These are phyloP conservation scores for Neofusicoccum kwambonambiense DNA, from an alignment of 2,329 filamentous ascomycete species.

Conservation along the genomic window DNA sequence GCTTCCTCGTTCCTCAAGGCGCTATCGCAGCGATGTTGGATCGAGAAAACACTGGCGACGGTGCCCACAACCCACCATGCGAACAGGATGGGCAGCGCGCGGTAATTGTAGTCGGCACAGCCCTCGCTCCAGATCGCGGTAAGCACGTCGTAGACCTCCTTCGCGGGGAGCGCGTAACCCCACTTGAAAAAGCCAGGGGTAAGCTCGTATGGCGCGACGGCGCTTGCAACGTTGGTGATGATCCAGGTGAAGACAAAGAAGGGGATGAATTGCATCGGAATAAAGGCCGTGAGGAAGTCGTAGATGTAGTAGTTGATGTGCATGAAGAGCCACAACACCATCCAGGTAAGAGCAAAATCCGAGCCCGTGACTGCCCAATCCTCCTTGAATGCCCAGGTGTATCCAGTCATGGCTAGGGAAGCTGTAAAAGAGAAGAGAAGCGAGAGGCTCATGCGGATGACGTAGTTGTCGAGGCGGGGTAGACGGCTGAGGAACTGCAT, in stretches of 20 bases:
- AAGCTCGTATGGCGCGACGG: slow-evolving; percentile 42
- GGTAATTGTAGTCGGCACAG: slow-evolving; percentile 41
- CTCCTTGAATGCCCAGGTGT: slow-evolving; percentile 44
- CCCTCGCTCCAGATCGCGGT: slow-evolving; percentile 44
- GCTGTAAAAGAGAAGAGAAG: slow-evolving; percentile 34
- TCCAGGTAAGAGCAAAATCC: slow-evolving; percentile 43
- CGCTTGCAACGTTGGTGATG: slow-evolving; percentile 40
- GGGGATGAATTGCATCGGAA: slow-evolving; percentile 39
- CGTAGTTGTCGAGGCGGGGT: slow-evolving; percentile 26
- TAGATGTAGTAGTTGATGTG: slow-evolving; percentile 44
- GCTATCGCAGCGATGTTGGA: neutral
- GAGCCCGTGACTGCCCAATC: slow-evolving; percentile 37
- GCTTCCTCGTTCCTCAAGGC: neutral
- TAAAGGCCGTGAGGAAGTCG: slow-evolving; percentile 41
- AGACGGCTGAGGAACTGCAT: slow-evolving; percentile 26
- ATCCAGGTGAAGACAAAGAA: slow-evolving; percentile 46
- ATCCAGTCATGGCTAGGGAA: slow-evolving; percentile 38
- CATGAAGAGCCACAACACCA: slow-evolving; percentile 43
- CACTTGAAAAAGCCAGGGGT: slow-evolving; percentile 39
- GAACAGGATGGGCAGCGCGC: slow-evolving; percentile 46
- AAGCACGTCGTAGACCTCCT: slow-evolving; percentile 39
- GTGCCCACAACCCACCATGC: slow-evolving; percentile 36
- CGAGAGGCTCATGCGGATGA: slow-evolving; percentile 29
- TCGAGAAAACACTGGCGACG: slow-evolving; percentile 1
- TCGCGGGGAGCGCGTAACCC: slow-evolving; percentile 40